phyloP scores from a whole-genome alignment of 768 basidiomycete species.

The Solioccasus polychromus region DNA sequence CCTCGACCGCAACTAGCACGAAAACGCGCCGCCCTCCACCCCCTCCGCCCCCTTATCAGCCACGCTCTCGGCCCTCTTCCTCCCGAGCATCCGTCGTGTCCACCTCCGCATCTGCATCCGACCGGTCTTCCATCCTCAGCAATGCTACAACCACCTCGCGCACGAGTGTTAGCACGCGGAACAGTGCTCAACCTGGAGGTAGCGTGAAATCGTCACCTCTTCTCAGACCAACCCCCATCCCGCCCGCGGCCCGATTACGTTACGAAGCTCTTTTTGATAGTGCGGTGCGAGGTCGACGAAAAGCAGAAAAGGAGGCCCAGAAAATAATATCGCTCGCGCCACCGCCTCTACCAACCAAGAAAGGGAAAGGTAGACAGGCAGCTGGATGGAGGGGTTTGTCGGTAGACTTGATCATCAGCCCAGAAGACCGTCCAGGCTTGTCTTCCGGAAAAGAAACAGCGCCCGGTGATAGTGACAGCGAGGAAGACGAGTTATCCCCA shows the following conservation, averaged over 20 bases:
- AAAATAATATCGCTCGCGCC: constrained; percentile 30
- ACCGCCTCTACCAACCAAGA: constrained; percentile 38
- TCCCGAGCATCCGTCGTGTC: constrained; percentile 37
- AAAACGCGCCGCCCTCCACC: constrained; percentile 38
- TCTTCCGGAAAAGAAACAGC: constrained; percentile 15
- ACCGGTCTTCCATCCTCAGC: constrained; percentile 63
- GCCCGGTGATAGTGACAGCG: constrained; percentile 10
- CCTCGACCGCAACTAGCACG: constrained; percentile 36
- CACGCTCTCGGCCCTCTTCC: constrained; percentile 31
- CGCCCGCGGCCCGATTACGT: constrained; percentile 56
- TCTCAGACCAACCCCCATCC: constrained; percentile 63
- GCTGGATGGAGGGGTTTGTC: constrained; percentile 75
- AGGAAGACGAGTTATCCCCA: constrained; percentile 26
- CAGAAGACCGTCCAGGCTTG: constrained; percentile 31
- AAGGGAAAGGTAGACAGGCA: constrained; percentile 49
- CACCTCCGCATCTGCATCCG: constrained; percentile 46
- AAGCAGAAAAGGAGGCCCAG: constrained; percentile 32
- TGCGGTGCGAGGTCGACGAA: constrained; percentile 53
- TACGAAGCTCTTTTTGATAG: constrained; percentile 66
- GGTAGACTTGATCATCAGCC: constrained; percentile 58
- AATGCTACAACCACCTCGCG: constrained; percentile 36
- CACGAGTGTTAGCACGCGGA: constrained; percentile 37
- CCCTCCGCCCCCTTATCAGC: constrained; percentile 35
- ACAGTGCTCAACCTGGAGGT: constrained; percentile 21
- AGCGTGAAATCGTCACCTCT: constrained; percentile 31